Base-by-base conservation (phyloP, 345 rosid genomes). In the Microthlaspi erraticum region DNA sequence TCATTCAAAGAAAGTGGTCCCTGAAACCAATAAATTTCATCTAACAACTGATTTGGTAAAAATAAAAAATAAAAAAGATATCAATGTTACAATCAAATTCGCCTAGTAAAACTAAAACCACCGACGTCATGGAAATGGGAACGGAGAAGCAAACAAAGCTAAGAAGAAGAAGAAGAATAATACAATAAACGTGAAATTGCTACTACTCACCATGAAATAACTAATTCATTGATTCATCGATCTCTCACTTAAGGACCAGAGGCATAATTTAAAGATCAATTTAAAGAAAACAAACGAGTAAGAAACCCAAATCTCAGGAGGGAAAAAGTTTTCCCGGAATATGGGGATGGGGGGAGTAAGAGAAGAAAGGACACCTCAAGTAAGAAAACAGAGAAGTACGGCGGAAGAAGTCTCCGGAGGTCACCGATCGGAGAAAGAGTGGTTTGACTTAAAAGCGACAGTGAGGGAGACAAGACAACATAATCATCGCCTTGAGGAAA, bases 301-400 rank as follows among this genome's bases (percentile, higher is more conserved):
- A 31, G 32, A 31, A 8, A 1, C 56, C 6, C 26, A 55, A 55
- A 55, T 33, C 60, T 55, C 60, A 54, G 60, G 23, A 26, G 29
- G 4, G 4, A 26, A 20, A 26, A 26, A 26, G 39, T 36, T 36
- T 36, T 9, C 39, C 12, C 10, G 10, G 12, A 31, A 53, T 7
- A n/a, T 8, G 12, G 38, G 41, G 59, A 26, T 26, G 59, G 6
- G 13, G n/a, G 13, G 49, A 57, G 60, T 42, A 52, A 71, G 69
- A 63, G 56, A 63, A 72, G 41, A 72, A 44, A n/a, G n/a, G n/a
- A n/a, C n/a, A 72, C 76, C 64, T 72, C 29, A 29, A 16, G 38
- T 6, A 45, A n/a, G 18, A 17, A 32, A 44, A 50, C 14, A 49
- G 44, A 50, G 53, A 53, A 62, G 62, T 36, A 43, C 46, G 18